phyloP scores from a whole-genome alignment of 2,329 filamentous ascomycete species.

The Microascus cirrosus region DNA sequence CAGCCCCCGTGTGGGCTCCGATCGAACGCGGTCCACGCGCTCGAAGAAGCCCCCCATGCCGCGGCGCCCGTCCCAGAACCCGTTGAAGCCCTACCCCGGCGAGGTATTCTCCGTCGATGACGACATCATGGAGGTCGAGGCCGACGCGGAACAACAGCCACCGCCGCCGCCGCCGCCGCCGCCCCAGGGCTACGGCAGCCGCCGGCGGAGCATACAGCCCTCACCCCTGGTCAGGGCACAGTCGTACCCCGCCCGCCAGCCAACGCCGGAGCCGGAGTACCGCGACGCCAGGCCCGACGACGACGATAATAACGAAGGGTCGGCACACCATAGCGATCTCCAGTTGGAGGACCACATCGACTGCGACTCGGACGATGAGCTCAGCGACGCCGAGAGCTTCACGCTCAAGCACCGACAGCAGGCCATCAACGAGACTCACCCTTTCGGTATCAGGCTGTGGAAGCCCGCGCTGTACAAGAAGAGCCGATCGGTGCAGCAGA shows the following conservation, averaged over 20 bases:
- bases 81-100: constrained; percentile 63
- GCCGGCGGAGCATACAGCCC: neutral
- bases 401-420: constrained; percentile 94
- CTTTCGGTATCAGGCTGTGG: constrained; percentile 97
- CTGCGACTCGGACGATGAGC: constrained; percentile 56
- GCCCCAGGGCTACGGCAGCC: constrained; percentile 12
- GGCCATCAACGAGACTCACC: constrained; percentile 97
- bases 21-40: constrained; percentile 37
- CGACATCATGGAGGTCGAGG: constrained; percentile 67
- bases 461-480: constrained; percentile 99
- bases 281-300: constrained; percentile 4
- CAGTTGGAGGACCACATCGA: constrained; percentile 36
- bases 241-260: constrained; percentile 22
- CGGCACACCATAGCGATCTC: constrained; percentile 24
- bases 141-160: constrained; percentile 44
- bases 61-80: constrained; percentile 64
- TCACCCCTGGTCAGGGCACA: neutral
- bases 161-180: constrained; percentile 18
- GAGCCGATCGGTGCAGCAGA: constrained; percentile 88
- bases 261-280: constrained; percentile 20
- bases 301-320: constrained; percentile 17
- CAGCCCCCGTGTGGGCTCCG: constrained; percentile 33
- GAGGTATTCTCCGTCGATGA: constrained; percentile 89
- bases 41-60: constrained; percentile 63
- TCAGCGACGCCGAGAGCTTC: constrained; percentile 94